Base-by-base conservation (phyloP, 2,329 filamentous ascomycete species). In the Elsinoe batatas region DNA sequence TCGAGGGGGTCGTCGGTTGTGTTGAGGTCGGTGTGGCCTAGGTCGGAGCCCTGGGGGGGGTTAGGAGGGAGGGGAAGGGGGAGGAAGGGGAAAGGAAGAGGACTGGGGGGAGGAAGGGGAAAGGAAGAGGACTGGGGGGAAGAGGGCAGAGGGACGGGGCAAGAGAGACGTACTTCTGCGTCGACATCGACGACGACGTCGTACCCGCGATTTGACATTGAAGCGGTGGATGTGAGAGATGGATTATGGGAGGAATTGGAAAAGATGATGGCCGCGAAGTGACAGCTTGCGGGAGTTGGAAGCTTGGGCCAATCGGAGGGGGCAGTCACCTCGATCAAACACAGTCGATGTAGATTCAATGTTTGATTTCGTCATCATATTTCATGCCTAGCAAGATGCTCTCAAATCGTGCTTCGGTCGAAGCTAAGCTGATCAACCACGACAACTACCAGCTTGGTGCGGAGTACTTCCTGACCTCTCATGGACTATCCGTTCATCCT, bases 121-220 rank as follows among this genome's bases (percentile, higher is more conserved):
- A 7, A 12, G 36, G 15, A 2, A 38, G 13, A 10, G 36, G 36
- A 4, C 3, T 4, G 13, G 36, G 5, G 10, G 13, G 15, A n/a
- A n/a, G 6, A 22, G 32, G 18, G n/a, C 12, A 22, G 35, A 36
- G 32, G 36, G 32, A 32, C n/a, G 22, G 36, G 35, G n/a, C 15
- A 26, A 33, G 54, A 57, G 11, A 13, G 8, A 43, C 72, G 61
- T 74, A 95, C 90, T 81, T 97, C 93, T 67, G 93, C 88, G 70
- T 98, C 93, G 56, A 97, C 85, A 66, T 98, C 93, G 58, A 98
- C 93, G 62, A 98, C 91, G 59, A 95, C 93, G 76, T 98, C 93
- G 72, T 98, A 98, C 64, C 91, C 91, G 68, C 88, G 80, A 71
- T 87, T 87, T 43, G 64, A 64, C 68, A 69, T 69, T 51, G 51